These are phyloP conservation scores for Lagenidium sp. DNA, from an alignment of 352 stramenopile genomes.

Conservation along the genomic window DNA sequence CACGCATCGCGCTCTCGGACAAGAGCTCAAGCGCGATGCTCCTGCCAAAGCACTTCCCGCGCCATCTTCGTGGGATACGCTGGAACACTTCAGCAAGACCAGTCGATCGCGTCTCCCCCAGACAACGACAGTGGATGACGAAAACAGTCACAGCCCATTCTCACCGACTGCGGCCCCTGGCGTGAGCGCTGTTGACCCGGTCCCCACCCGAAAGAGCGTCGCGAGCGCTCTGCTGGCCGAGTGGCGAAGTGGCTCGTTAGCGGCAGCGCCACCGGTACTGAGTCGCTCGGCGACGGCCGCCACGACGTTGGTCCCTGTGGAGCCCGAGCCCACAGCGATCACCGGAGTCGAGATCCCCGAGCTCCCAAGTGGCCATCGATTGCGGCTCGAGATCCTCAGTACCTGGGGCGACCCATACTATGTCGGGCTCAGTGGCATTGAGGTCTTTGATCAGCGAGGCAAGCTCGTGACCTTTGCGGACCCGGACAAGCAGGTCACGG, in stretches of 20 bases:
- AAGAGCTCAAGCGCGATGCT: not conserved
- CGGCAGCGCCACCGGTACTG: no score
- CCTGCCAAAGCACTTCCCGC: not conserved
- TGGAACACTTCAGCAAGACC: slow-evolving; percentile 78
- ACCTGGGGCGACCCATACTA: slow-evolving; percentile 89
- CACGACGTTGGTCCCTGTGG: no score
- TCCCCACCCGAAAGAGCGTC: no score
- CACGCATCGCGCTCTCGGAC: no score
- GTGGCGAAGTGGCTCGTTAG: no score
- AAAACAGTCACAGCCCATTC: no score
- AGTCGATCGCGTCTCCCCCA: slow-evolving; percentile 49
- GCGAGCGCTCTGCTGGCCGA: no score
- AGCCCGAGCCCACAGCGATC: not conserved
- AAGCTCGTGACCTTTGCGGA: slow-evolving; percentile 39
- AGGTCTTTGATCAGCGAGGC: slow-evolving; percentile 77
- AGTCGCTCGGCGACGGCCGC: no score
- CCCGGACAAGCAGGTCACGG: slow-evolving; percentile 38
- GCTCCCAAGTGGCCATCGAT: slow-evolving; percentile 41
- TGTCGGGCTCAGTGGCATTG: slow-evolving; percentile 84
- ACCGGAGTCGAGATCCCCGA: slow-evolving; percentile 32
- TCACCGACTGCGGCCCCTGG: no score
- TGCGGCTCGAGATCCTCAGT: slow-evolving; percentile 72
- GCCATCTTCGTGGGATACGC: slow-evolving; percentile 42
- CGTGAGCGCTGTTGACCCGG: not conserved
- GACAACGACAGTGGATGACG: no score